These are phyloP conservation scores for Phaeotremella skinneri DNA, from an alignment of 768 basidiomycete species.

Conservation along the genomic window DNA sequence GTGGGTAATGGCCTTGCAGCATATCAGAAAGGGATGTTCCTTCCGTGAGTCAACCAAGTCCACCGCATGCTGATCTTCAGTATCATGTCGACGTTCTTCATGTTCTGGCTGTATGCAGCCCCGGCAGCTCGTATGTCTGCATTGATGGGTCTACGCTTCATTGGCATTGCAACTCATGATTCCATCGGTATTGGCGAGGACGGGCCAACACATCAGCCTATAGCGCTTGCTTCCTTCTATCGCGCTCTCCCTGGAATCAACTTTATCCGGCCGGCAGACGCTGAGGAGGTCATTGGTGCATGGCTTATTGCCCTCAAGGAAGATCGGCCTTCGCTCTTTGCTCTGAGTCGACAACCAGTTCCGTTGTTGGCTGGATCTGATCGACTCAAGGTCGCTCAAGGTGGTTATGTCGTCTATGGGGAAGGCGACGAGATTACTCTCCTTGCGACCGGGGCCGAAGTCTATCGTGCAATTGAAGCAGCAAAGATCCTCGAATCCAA, in stretches of 20 bases:
- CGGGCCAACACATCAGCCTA: slow-evolving; percentile 50
- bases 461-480: slow-evolving; percentile 38
- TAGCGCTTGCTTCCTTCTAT: slow-evolving; percentile 42
- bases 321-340: slow-evolving; percentile 36
- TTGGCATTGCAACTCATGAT: slow-evolving; percentile 51
- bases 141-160: slow-evolving; percentile 44
- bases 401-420: slow-evolving; percentile 42
- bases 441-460: slow-evolving; percentile 47
- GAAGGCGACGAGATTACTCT: slow-evolving; percentile 33
- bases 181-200: slow-evolving; percentile 49
- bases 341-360: slow-evolving; percentile 44
- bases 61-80: slow-evolving; percentile 16
- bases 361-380: slow-evolving; percentile 41
- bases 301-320: slow-evolving; percentile 36
- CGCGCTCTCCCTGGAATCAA: slow-evolving; percentile 46
- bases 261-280: slow-evolving; percentile 48
- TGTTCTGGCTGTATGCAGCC: slow-evolving; percentile 51
- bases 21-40: slow-evolving; percentile 48
- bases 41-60: slow-evolving; percentile 38
- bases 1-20: slow-evolving; percentile 46
- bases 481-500: slow-evolving; percentile 29
- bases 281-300: slow-evolving; percentile 46
- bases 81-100: slow-evolving; percentile 50
- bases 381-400: slow-evolving; percentile 32
- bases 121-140: slow-evolving; percentile 48